Evolutionary conservation across 805 yeast genomes (phyloP).

Genomic region (Tetrapisispora pingtungensis): DNA sequence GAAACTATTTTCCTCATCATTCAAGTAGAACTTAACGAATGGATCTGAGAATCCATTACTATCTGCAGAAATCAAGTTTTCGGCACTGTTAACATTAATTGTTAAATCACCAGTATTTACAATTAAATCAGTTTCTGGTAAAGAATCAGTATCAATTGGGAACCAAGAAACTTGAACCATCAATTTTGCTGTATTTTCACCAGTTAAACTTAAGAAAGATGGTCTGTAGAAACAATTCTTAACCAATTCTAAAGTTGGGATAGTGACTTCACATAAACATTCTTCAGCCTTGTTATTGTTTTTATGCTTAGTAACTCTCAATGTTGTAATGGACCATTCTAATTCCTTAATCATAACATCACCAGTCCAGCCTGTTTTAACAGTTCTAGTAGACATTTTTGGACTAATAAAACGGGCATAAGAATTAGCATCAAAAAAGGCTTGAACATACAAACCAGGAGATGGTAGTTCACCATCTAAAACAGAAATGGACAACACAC

Average conservation of each 20-base stretch:
- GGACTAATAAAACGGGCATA: slow-evolving; percentile 53
- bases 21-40: slow-evolving; percentile 56
- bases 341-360: slow-evolving; percentile 72
- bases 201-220: slow-evolving; percentile 43
- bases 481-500: slow-evolving; percentile 64
- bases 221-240: slow-evolving; percentile 57
- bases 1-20: slow-evolving; percentile 47
- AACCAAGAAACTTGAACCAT: slow-evolving; percentile 63
- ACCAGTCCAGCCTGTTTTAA: slow-evolving; percentile 43
- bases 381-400: slow-evolving; percentile 31
- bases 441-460: slow-evolving; percentile 57
- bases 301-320: slow-evolving; percentile 51
- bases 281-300: slow-evolving; percentile 47
- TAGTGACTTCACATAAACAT: slow-evolving; percentile 47
- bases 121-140: slow-evolving; percentile 68
- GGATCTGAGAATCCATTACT: slow-evolving; percentile 92
- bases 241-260: slow-evolving; percentile 59
- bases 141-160: slow-evolving; percentile 50
- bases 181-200: slow-evolving; percentile 43
- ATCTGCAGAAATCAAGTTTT: slow-evolving; percentile 74
- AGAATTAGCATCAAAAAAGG: slow-evolving; percentile 67
- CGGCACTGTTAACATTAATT: slow-evolving; percentile 54
- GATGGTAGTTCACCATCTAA: slow-evolving; percentile 46
- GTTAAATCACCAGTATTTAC: slow-evolving; percentile 64
- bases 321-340: slow-evolving; percentile 55